Percentiles rank a stretch among this genome's conserved stretches.
Conservation (phyloP, 1,284 basidiomycete genomes). For the Exobasidium cylindrosporum region DNA sequence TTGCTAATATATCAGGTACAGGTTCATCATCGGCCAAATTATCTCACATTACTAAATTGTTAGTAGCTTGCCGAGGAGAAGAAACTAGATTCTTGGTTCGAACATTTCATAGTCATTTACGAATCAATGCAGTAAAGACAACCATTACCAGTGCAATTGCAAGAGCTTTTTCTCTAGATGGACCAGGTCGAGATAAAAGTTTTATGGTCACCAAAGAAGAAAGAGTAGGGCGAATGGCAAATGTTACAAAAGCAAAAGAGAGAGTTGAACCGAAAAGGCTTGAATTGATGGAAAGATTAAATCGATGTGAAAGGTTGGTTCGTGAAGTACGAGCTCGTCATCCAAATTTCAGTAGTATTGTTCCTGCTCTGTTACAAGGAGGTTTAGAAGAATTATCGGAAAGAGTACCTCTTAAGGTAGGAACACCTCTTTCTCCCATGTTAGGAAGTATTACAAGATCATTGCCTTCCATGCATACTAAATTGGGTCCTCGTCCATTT, state of each 20-base stretch:
- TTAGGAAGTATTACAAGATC: constrained; percentile 67
- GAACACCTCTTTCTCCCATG: constrained; percentile 60
- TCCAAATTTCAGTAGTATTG: constrained; percentile 80
- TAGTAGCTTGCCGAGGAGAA: constrained; percentile 80
- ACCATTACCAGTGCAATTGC: constrained; percentile 79
- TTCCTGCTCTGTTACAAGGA: constrained; percentile 61
- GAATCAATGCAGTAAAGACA: constrained; percentile 76
- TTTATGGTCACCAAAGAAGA: constrained; percentile 19
- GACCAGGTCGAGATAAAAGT: neutral
- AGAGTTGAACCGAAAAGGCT: constrained; percentile 44
- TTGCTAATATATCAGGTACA: constrained; percentile 64
- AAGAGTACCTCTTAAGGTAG: constrained; percentile 71
- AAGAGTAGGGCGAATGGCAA: constrained; percentile 40
- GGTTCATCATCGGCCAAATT: constrained; percentile 75
- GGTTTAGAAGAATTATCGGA: constrained; percentile 45
- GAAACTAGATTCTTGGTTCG: constrained; percentile 80
- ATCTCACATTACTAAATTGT: constrained; percentile 73
- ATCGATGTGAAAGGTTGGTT: constrained; percentile 59
- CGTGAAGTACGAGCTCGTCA: constrained; percentile 75
- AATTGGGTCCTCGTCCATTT: constrained; percentile 58
- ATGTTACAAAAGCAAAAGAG: constrained; percentile 52
- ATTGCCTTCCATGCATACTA: constrained; percentile 74
- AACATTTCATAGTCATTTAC: constrained; percentile 74
- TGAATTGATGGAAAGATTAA: constrained; percentile 40
- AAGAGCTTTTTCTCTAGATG: constrained; percentile 52